Evolutionary conservation across 345 rosid species (phyloP), one percentile per base, ranked within the genome.

Genomic region (Citrus reticulata): DNA sequence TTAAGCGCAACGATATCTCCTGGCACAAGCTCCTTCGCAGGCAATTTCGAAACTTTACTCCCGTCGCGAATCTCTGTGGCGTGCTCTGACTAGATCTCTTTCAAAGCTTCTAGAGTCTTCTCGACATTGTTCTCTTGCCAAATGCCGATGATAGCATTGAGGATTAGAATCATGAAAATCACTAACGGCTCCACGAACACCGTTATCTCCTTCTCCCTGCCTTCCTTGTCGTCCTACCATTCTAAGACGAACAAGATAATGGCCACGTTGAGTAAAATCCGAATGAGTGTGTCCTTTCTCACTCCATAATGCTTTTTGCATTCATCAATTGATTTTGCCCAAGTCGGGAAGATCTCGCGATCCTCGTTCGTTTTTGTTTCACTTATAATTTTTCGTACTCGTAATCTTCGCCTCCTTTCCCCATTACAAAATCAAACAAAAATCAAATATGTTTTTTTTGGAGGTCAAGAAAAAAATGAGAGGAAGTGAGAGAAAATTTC

Each of bases 41-140:
- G 87, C 59, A 90, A 61, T 59, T 70, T 81, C 25, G 74, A 9
- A 85, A 29, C 8, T 83, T 77, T 88, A 57, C 70, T 68, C 34
- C 89, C 87, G 62, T 86, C 92, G 37, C 95, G 84, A 49, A 89
- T 68, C 62, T 85, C 93, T 6, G 83, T 59, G 0, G 93, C 93
- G 5, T 87, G 92, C 85, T 91, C 91, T 1, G 95, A 91, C 40
- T 91, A 93, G 46, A 91, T 90, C 82, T 91, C 95, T 81, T 88
- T 85, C 75, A 91, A 72, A 7, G 95, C 93, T 72, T 90, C 95
- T 63, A 91, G 68, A 8, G 95, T 92, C 79, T 91, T 91, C 0
- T 91, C 95, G 0, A 91, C 93, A 68, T 90, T 90, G 30, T 72
- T 88, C 75, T 91, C 95, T 74, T 91, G 95, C 93, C 93, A 91